phyloP scores from a whole-genome alignment of 2,329 filamentous ascomycete genomes.

The Pseudocercospora vitis region DNA sequence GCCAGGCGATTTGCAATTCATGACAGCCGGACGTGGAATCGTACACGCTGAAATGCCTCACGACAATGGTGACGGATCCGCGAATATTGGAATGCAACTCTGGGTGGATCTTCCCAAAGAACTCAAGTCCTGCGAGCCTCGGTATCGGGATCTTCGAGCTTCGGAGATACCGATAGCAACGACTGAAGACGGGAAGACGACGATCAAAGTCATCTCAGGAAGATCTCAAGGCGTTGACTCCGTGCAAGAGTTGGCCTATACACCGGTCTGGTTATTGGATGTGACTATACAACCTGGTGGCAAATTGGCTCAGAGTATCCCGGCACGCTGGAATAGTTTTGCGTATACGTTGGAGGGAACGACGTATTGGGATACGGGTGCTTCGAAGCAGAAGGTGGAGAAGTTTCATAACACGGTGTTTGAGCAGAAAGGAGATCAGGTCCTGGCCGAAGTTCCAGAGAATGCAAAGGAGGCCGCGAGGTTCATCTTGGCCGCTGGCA shows the following conservation, averaged over 20 bases:
- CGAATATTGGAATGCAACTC: constrained; percentile 86
- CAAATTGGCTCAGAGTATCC: constrained; percentile 70
- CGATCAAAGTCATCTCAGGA: constrained; percentile 87
- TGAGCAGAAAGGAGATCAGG: constrained; percentile 71
- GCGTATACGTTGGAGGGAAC: constrained; percentile 79
- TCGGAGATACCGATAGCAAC: constrained; percentile 75
- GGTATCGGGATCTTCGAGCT: constrained; percentile 82
- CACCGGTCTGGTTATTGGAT: constrained; percentile 94
- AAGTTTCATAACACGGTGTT: constrained; percentile 90
- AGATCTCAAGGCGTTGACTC: constrained; percentile 80
- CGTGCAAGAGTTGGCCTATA: constrained; percentile 88
- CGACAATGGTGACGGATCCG: constrained; percentile 69
- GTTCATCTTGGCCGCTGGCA: constrained; percentile 73
- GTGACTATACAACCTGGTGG: constrained; percentile 78
- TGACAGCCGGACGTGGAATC: constrained; percentile 90
- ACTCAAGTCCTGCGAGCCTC: constrained; percentile 84
- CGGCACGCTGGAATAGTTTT: constrained; percentile 84
- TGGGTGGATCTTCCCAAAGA: constrained; percentile 88
- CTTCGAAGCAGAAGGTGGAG: constrained; percentile 54
- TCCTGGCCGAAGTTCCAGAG: constrained; percentile 69
- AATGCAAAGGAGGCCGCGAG: constrained; percentile 59
- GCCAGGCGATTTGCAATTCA: constrained; percentile 91
- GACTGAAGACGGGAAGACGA: constrained; percentile 70
- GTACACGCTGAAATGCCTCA: constrained; percentile 83
- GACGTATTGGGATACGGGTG: constrained; percentile 60